Evolutionary conservation across 345 rosid species (phyloP).

Genomic region (Eucalyptus pauciflora): DNA sequence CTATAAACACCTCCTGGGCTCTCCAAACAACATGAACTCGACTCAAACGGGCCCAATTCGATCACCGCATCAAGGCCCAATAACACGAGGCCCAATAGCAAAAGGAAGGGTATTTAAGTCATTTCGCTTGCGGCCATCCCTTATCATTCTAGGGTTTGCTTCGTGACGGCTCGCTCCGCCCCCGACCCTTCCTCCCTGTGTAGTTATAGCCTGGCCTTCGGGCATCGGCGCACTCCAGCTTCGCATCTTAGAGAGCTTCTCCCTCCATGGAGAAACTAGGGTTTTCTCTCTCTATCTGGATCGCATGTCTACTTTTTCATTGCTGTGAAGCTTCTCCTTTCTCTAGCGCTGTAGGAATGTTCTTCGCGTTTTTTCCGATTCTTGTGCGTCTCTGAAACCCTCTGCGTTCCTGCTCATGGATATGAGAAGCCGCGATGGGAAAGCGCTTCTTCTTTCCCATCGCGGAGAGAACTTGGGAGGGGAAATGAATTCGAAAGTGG

Average conservation of each 20-base stretch:
- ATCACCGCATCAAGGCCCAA: neutral
- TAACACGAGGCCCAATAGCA: neutral
- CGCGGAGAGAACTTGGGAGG: constrained; percentile 13
- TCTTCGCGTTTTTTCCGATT: neutral
- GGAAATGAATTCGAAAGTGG: constrained; percentile 15
- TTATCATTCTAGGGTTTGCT: neutral
- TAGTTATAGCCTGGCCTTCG: neutral
- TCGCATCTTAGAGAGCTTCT: neutral
- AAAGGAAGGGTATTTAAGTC: neutral
- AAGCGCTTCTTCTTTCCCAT: neutral
- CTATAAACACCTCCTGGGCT: neutral
- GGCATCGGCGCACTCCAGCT: neutral
- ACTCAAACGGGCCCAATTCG: neutral
- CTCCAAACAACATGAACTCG: neutral
- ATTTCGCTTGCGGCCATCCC: neutral
- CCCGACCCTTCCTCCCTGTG: neutral
- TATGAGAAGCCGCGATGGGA: neutral
- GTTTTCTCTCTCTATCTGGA: neutral
- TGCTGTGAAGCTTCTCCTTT: neutral
- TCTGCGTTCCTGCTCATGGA: neutral
- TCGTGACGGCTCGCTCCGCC: neutral
- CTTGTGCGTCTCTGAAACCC: neutral
- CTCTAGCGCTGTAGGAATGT: neutral
- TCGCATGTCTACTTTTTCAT: neutral
- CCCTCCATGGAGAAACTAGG: neutral